Conservation (phyloP, 2,329 filamentous ascomycete genomes). For the Aspergillus sp. region DNA sequence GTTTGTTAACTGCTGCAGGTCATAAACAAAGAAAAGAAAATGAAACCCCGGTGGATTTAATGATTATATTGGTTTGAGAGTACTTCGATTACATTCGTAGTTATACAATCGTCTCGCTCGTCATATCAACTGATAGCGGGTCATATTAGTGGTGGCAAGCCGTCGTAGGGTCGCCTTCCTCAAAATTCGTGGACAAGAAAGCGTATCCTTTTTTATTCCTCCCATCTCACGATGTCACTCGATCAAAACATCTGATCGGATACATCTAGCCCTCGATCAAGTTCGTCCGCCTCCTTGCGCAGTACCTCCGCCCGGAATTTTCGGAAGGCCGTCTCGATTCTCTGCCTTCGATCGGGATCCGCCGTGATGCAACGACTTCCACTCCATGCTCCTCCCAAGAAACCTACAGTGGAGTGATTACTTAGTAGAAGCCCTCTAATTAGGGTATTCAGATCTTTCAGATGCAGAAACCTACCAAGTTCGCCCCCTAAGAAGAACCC, state of each 20-base stretch:
- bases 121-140: too few relatives aligned
- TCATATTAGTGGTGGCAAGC: too few relatives aligned
- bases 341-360: slow-evolving; percentile 56
- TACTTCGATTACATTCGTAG: too few relatives aligned
- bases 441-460: too few relatives aligned
- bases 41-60: too few relatives aligned
- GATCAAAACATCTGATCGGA: slow-evolving; percentile 29
- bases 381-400: slow-evolving; percentile 59
- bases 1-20: neutral
- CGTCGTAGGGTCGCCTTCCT: too few relatives aligned
- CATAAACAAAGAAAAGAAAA: too few relatives aligned
- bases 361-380: slow-evolving; percentile 56
- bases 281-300: slow-evolving; percentile 57
- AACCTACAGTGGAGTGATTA: slow-evolving; percentile 38
- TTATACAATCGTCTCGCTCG: too few relatives aligned
- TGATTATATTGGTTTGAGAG: too few relatives aligned
- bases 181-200: neutral
- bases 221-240: too few relatives aligned
- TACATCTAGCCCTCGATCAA: slow-evolving; percentile 50
- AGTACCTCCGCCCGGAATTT: slow-evolving; percentile 66
- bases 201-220: neutral
- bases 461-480: slow-evolving; percentile 32
- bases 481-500: slow-evolving; percentile 68
- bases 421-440: neutral
- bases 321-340: slow-evolving; percentile 66